Conservation (phyloP, 2,329 filamentous ascomycete species). For the Colletotrichum abscissum region DNA sequence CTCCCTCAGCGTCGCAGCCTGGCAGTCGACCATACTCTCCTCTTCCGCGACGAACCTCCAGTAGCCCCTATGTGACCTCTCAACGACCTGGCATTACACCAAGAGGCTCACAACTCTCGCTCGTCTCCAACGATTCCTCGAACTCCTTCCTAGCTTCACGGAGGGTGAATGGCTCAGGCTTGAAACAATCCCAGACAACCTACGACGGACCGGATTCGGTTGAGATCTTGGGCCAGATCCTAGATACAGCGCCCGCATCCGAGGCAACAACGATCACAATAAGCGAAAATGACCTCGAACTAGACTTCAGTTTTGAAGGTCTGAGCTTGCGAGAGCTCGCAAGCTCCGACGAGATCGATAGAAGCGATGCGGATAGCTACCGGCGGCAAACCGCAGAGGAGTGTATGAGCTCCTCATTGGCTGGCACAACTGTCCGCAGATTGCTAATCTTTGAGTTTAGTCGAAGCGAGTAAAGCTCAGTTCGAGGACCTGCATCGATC, state of each 20-base stretch:
- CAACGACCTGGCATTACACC: slow-evolving; percentile 76
- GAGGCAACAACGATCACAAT: slow-evolving; percentile 41
- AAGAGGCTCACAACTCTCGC: slow-evolving; percentile 81
- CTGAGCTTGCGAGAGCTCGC: slow-evolving; percentile 81
- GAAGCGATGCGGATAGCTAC: slow-evolving; percentile 38
- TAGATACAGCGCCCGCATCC: slow-evolving; percentile 44
- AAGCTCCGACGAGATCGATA: slow-evolving; percentile 42
- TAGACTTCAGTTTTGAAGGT: slow-evolving; percentile 82
- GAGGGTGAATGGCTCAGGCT: slow-evolving; percentile 73
- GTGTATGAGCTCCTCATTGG: slow-evolving; percentile 63
- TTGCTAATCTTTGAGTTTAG: slow-evolving; percentile 51
- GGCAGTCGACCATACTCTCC: slow-evolving; percentile 79
- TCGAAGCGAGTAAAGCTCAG: slow-evolving; percentile 83
- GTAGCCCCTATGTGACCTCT: slow-evolving; percentile 75
- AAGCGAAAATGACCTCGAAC: slow-evolving; percentile 65
- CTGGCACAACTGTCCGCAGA: neutral
- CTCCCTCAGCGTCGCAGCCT: slow-evolving; percentile 61
- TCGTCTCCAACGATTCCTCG: slow-evolving; percentile 82
- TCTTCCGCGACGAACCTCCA: slow-evolving; percentile 73
- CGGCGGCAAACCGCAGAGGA: slow-evolving; percentile 74
- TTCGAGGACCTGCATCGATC: slow-evolving; percentile 93
- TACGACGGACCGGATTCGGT: slow-evolving; percentile 75
- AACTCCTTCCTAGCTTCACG: slow-evolving; percentile 77
- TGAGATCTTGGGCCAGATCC: slow-evolving; percentile 69
- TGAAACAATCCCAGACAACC: slow-evolving; percentile 68